Evolutionary conservation across 2,329 filamentous ascomycete genomes (phyloP).

Genomic region (Fusarium kyushuense): DNA sequence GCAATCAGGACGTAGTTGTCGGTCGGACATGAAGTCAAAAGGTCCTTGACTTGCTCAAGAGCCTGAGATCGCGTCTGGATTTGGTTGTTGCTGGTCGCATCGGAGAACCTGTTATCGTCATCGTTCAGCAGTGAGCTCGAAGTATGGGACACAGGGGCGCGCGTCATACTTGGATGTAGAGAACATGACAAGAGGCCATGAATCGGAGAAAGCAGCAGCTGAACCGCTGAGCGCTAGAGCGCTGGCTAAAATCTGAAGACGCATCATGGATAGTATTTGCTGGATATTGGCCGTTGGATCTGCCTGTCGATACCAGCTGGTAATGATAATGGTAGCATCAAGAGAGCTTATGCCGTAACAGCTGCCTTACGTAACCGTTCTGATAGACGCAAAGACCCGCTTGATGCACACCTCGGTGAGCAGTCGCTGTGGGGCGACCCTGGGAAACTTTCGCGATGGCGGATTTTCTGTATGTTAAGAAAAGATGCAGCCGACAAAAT

Average conservation of each 20-base stretch:
- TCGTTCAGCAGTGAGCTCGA: slow-evolving; percentile 43
- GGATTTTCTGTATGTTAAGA: slow-evolving; percentile 33
- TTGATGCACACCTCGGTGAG: slow-evolving; percentile 48
- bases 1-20: slow-evolving; percentile 81
- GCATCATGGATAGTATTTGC: slow-evolving; percentile 60
- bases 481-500: slow-evolving; percentile 16
- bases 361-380: slow-evolving; percentile 47
- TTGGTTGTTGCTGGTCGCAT: slow-evolving; percentile 54
- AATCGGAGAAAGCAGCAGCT: slow-evolving; percentile 82
- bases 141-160: slow-evolving; percentile 24
- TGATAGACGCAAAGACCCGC: slow-evolving; percentile 38
- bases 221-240: slow-evolving; percentile 68
- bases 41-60: slow-evolving; percentile 57
- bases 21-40: slow-evolving; percentile 77
- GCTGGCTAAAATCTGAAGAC: slow-evolving; percentile 63
- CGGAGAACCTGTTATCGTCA: slow-evolving; percentile 50
- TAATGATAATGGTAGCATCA: slow-evolving; percentile 35
- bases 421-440: slow-evolving; percentile 9
- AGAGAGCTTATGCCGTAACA: slow-evolving; percentile 44
- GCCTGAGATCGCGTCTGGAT: slow-evolving; percentile 64
- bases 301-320: slow-evolving; percentile 47
- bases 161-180: slow-evolving; percentile 81
- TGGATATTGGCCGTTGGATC: slow-evolving; percentile 42
- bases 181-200: slow-evolving; percentile 89
- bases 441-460: slow-evolving; percentile 44